Base-by-base conservation (phyloP, 2,329 filamentous ascomycete genomes). In the Trichophyton simii region DNA sequence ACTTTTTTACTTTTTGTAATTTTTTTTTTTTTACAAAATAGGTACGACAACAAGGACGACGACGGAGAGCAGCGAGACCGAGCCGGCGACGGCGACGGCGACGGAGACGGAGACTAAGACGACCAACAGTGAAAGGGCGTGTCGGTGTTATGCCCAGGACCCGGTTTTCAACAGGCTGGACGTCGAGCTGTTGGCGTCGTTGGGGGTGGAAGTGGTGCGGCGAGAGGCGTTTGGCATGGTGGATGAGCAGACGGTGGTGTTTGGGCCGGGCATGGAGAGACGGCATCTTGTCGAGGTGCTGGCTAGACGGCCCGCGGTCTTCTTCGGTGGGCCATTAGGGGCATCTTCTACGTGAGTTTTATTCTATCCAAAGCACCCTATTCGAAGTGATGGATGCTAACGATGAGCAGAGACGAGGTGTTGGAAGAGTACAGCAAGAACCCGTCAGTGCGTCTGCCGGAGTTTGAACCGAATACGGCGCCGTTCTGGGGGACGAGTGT, bases 191-290 rank as follows among this genome's bases (percentile, higher is more conserved):
- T 71, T 79, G 3, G 48, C 66, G 3, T 68, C 67, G 7, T 66
- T 75, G 3, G 66, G 67, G 6, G 72, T 78, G 57, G 70, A 65
- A n/a, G 70, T 75, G 28, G 66, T 79, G 70, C 75, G 25, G 66
- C 79, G 36, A 57, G 72, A 0, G 75, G 85, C 78, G 0, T 85
- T 83, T 65, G 69, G 77, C 0, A 66, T 77, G 4, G 75, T 88
- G 8, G 75, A 78, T 15, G 57, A 68, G 0, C 67, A 72, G 0
- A 80, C 82, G 0, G 68, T 89, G 1, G 74, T 87, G 1, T 88
- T 82, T 65, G 85, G 82, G 0, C 77, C 87, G 0, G 85, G 87
- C 58, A 77, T 74, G 0, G 76, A 78, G 61, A 85, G 62, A 73
- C 22, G 75, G 72, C 42, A 77, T 81, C 46, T 88, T 58, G 73